A percentile compares a stretch with the other conserved stretches of the same genome.
These are phyloP conservation scores for Barnettozyma sp. DNA, from an alignment of 805 yeast species.

Conservation along the genomic window DNA sequence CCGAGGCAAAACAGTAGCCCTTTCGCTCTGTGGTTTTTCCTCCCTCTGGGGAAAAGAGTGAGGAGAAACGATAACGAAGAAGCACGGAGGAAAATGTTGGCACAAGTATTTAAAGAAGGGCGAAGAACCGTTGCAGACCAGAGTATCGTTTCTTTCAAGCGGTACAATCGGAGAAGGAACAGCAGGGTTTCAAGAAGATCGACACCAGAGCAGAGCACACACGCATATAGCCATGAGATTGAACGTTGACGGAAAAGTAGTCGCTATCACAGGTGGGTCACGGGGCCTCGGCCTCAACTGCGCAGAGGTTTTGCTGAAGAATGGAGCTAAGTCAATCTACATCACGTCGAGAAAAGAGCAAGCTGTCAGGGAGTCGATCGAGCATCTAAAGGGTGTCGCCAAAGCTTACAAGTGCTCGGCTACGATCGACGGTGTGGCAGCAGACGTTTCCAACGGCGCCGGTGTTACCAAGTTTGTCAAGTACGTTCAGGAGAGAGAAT, in stretches of 20 bases:
- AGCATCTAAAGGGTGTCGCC: constrained; percentile 26
- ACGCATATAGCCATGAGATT: constrained; percentile 23
- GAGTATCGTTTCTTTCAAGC: too few relatives aligned
- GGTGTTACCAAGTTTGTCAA: constrained; percentile 41
- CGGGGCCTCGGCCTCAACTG: constrained; percentile 67
- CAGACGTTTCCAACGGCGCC: constrained; percentile 46
- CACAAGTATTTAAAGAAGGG: too few relatives aligned
- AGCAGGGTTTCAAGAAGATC: too few relatives aligned
- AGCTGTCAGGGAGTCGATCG: constrained; percentile 54
- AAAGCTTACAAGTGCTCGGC: constrained; percentile 24
- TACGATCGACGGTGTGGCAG: constrained; percentile 42
- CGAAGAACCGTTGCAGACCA: too few relatives aligned
- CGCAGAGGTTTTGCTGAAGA: constrained; percentile 54
- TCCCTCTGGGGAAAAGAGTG: too few relatives aligned
- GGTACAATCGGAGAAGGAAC: too few relatives aligned
- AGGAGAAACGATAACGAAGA: too few relatives aligned
- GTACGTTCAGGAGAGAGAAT: constrained; percentile 33
- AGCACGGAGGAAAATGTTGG: too few relatives aligned
- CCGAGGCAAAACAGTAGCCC: too few relatives aligned
- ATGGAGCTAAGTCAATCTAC: constrained; percentile 56
- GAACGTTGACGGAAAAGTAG: constrained; percentile 52
- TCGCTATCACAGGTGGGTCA: constrained; percentile 68
- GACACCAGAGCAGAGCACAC: too few relatives aligned
- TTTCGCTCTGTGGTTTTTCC: too few relatives aligned
- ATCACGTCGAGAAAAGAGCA: constrained; percentile 57